A percentile compares a stretch with the other conserved stretches of the same genome.
Conservation (phyloP, 371 early-diverging fungal genomes). For the Catenaria anguillulae region DNA sequence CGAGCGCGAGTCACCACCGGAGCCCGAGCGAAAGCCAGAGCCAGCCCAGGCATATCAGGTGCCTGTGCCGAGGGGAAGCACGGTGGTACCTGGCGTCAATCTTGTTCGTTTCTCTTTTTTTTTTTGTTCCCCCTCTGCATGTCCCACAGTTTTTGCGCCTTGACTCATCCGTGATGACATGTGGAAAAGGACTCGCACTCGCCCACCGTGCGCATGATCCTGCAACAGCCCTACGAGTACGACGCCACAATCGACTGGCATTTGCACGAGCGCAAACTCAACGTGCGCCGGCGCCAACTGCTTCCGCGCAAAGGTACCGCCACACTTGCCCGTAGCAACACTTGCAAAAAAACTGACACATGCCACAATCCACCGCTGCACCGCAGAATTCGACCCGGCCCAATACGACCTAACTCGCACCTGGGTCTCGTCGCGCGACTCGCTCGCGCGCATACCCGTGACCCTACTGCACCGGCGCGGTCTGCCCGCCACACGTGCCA, state of each 20-base stretch:
- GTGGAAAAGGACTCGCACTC: slow-evolving; percentile 55
- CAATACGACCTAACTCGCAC: slow-evolving; percentile 35
- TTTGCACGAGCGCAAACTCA: slow-evolving; percentile 32
- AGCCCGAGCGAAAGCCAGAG: slow-evolving; percentile 37
- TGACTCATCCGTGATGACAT: no score
- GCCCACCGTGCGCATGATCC: slow-evolving; percentile 44
- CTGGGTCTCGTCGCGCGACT: slow-evolving; percentile 31
- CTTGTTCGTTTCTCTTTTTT: no score
- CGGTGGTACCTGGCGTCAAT: slow-evolving; percentile 25
- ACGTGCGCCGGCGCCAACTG: slow-evolving; percentile 29
- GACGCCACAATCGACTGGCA: slow-evolving; percentile 55
- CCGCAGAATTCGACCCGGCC: slow-evolving; percentile 35
- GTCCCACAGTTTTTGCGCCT: no score
- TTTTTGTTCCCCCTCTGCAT: no score
- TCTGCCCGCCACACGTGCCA: slow-evolving; percentile 29
- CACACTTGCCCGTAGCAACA: neutral
- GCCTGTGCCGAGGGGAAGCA: neutral
- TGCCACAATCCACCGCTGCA: no score
- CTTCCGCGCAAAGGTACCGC: slow-evolving; percentile 27
- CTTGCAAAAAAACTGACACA: no score
- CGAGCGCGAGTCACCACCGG: slow-evolving; percentile 29
- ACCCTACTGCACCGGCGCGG: slow-evolving; percentile 47
- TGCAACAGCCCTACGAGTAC: slow-evolving; percentile 50
- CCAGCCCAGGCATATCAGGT: no score
- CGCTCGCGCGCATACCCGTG: slow-evolving; percentile 35